Evolutionary conservation across 2,329 filamentous ascomycete genomes (phyloP), one percentile per base, ranked within the genome.

Genomic region (Claviceps spartinae): DNA sequence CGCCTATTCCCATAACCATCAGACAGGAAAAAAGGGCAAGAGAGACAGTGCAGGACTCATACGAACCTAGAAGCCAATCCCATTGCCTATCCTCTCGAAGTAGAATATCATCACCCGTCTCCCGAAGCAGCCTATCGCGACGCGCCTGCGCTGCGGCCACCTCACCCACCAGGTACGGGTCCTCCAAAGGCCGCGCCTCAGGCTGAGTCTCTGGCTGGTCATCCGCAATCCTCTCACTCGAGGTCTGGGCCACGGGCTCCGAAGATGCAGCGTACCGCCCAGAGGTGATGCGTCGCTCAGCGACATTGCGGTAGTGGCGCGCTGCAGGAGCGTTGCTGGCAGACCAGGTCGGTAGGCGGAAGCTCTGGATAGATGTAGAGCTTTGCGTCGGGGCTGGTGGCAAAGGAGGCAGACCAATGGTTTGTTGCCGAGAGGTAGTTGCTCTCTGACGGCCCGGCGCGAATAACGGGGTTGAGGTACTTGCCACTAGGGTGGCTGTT

Each of bases 151-250:
- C 69, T 2, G 83, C 83, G 3, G 81, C 82, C 49, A 74, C 73
- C 65, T 85, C 81, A 37, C 83, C 83, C 2, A 86, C 83, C 9
- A 86, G 68, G 52, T 82, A 75, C 0, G 82, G 82, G 57, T 86
- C 83, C 65, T 86, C 83, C 18, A 82, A 70, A 2, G 79, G 81
- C 6, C 74, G 70, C 63, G 63, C 47, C 22, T 52, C 53, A 9
- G 48, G 16, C 13, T 30, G 16, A 20, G 13, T 44, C 5, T 43
- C 50, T 4, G 45, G 4, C 5, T 44, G 52, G 36, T 49, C 20
- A 1, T 56, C 49, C 16, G 43, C 2, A 5, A 13, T 11, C 16
- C 52, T 47, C 16, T 53, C 52, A 9, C 26, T 51, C 8, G 38
- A 36, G 36, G 30, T 53, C n/a, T 52, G 49, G n/a, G 57, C 41